Evolutionary conservation across 257 asterid genomes (phyloP), one percentile per base, ranked within the genome.

Genomic region (Gentiana macrophylla): DNA sequence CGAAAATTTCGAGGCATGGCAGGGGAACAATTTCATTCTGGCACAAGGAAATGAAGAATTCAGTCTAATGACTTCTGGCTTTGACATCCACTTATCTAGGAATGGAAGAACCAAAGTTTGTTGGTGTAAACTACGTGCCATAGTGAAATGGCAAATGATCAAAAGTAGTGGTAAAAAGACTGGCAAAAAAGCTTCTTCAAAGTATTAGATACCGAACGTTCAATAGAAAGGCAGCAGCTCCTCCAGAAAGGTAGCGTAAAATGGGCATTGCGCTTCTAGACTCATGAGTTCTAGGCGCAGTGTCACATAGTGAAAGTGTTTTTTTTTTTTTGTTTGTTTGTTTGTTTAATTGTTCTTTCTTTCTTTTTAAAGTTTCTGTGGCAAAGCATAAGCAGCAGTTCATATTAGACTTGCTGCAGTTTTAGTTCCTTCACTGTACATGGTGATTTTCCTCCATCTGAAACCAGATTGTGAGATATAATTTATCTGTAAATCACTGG

Each of bases 91-190:
- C 35, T 57, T 67, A 52, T 68, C 86, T 34, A 65, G 71, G 55
- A 64, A 44, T 56, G 73, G 80, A 50, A 77, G 57, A 57, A 70
- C 89, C 50, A 78, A 64, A 67, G 68, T 77, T 3, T 69, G 79
- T 51, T 85, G 91, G 97, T 79, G 91, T 73, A 84, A 79, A 71
- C 73, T 88, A 49, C 70, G 80, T 11, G 94, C 94, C 1, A 83
- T 74, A 62, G 73, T 88, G 4, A 85, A 82, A 74, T 85, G 87
- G 90, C 64, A 70, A 51, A 84, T 84, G 63, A 75, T 79, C 81
- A 79, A 37, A 74, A 57, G 77, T 79, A 59, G 84, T 80, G 45
- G 81, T 74, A 5, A 72, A 72, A 67, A 76, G 69, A 33, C 61
- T 64, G 74, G 65, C 53, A 68, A 59, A 50, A 44, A 24, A 24